Conservation (phyloP, 2,329 filamentous ascomycete species). For the Pyricularia pennisetigena region DNA sequence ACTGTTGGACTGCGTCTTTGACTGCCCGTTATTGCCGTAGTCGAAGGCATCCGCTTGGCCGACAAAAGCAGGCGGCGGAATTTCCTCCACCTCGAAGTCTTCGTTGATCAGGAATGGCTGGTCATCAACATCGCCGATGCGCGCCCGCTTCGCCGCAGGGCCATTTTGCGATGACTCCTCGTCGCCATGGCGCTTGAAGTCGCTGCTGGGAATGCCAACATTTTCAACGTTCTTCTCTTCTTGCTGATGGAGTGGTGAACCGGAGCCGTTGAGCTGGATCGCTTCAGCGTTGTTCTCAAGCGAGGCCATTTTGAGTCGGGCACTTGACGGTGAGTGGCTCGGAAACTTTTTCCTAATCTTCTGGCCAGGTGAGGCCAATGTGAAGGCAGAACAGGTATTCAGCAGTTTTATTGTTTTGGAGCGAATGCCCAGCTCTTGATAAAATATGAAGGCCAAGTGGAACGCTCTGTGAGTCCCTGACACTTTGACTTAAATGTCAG, state of each 20-base stretch:
- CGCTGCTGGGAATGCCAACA: not conserved
- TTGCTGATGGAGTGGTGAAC: not conserved
- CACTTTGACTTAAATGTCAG: not conserved
- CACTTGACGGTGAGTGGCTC: not conserved
- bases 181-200: not conserved
- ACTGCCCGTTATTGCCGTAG: not conserved
- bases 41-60: not conserved
- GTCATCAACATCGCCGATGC: not conserved
- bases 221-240: not conserved
- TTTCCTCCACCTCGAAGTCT: not conserved
- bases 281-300: not conserved
- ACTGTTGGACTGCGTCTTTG: not conserved
- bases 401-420: not conserved
- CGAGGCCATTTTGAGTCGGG: not conserved
- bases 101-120: not conserved
- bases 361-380: not conserved
- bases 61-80: not conserved
- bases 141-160: not conserved
- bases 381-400: not conserved
- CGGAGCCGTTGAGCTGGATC: not conserved
- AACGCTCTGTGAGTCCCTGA: not conserved
- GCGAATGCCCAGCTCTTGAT: not conserved
- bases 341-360: not conserved
- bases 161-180: not conserved
- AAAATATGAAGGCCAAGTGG: not conserved